Evolutionary conservation across 495 filamentous ascomycete species (phyloP).

Genomic region (Diplogelasinospora grovesii): DNA sequence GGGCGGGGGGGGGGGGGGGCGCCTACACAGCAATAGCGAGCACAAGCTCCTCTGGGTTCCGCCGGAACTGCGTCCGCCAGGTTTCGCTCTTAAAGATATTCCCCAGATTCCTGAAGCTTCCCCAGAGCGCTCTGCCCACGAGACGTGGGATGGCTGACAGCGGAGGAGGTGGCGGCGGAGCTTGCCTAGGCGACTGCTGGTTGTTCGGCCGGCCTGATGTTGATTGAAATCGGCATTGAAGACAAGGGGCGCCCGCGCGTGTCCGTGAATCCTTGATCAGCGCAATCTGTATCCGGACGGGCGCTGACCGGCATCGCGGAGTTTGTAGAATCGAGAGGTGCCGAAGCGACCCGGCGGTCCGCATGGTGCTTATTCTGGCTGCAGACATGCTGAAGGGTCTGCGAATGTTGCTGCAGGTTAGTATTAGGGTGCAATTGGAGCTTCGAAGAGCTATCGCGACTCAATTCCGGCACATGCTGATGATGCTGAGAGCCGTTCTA

Average conservation of each 20-base stretch:
- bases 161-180: constrained; percentile 10
- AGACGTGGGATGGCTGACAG: constrained; percentile 10
- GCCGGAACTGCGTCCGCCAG: constrained; percentile 26
- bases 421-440: too few relatives aligned
- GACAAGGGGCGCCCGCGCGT: neutral
- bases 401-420: too few relatives aligned
- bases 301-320: neutral
- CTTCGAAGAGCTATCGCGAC: too few relatives aligned
- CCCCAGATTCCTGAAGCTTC: constrained; percentile 26
- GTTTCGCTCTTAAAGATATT: constrained; percentile 26
- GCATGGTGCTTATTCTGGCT: neutral
- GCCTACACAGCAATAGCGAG: constrained; percentile 21
- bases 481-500: too few relatives aligned
- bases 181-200: constrained; percentile 12
- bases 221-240: constrained; percentile 16
- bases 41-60: constrained; percentile 36
- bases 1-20: neutral
- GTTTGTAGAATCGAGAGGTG: neutral
- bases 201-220: constrained; percentile 7
- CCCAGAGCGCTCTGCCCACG: constrained; percentile 23
- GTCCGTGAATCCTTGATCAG: constrained; percentile 2
- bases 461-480: too few relatives aligned
- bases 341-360: neutral
- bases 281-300: neutral
- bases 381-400: neutral